Conservation (phyloP, 345 rosid species). For the Populus simonii region DNA sequence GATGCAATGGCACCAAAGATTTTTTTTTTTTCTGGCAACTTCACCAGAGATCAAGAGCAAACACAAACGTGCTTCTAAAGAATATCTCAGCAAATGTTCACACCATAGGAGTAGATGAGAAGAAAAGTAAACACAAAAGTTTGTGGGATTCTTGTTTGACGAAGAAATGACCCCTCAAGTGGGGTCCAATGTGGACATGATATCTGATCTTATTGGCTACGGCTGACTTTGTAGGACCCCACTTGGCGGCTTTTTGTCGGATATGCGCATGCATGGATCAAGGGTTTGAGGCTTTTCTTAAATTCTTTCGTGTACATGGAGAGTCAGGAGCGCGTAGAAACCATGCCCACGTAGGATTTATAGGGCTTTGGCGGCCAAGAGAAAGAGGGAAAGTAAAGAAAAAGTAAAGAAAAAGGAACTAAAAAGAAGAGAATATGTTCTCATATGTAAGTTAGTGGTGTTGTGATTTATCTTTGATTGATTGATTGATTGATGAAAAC, state of each 20-base stretch:
- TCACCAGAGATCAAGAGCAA: neutral
- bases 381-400: neutral
- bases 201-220: slow-evolving; percentile 21
- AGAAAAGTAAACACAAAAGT: neutral
- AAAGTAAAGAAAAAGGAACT: neutral
- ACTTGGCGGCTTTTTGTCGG: slow-evolving; percentile 47
- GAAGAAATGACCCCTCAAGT: neutral
- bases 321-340: slow-evolving; percentile 42
- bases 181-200: slow-evolving; percentile 29
- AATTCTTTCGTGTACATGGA: no score
- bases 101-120: neutral
- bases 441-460: neutral
- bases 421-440: slow-evolving; percentile 44
- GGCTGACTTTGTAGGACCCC: slow-evolving; percentile 21
- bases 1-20: neutral
- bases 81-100: neutral
- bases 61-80: slow-evolving; percentile 3
- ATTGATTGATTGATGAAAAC: slow-evolving; percentile 26
- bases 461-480: slow-evolving; percentile 30
- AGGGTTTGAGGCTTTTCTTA: neutral
- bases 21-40: neutral
- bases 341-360: slow-evolving; percentile 47
- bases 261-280: slow-evolving; percentile 24
- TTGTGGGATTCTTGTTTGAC: slow-evolving; percentile 7
- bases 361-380: slow-evolving; percentile 20